Base-by-base conservation (phyloP, 257 asterid species). In the Solanum chaucha region DNA sequence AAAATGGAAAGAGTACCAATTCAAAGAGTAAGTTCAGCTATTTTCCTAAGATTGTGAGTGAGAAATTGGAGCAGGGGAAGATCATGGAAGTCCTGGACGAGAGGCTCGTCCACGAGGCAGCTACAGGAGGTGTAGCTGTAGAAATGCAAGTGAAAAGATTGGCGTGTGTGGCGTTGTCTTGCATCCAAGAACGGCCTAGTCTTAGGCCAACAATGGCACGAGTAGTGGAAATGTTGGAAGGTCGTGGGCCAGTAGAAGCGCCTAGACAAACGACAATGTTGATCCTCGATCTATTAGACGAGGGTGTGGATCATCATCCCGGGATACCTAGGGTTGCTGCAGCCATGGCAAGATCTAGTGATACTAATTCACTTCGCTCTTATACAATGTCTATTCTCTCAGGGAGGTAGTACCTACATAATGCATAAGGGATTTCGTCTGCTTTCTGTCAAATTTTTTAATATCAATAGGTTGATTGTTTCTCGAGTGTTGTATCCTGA, bases 221-320 rank as follows among this genome's bases (percentile, higher is more conserved):
- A 26, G 98, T 95, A 46, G 98, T 95, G 40, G 98, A 95, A n/a
- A 95, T 95, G 98, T 78, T 95, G 1, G 97, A 94, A 83, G 95
- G 96, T 28, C 92, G 95, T 22, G 89, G 38, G n/a, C 74, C 83
- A 1, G 89, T 94, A 51, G 94, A 93, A 34, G 92, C 90, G 36
- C 96, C 98, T 1, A 94, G 93, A 12, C 88, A 88, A 3, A 89
- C 94, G 3, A 90, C 90, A 81, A 93, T 93, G 95, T 86, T 92
- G 0, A 74, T 93, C 2, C 92, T 90, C 13, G 96, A 95, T 85
- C 82, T 94, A 22, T 61, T 94, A 55, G 75, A 87, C 36, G 92
- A 89, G 0, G 93, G 88, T 44, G 38, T 78, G 1, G 91, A 35
- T 14, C 67, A 20, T 11, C 64, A 59, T 46, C 34, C 51, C 3